phyloP scores from a whole-genome alignment of 2,329 filamentous ascomycete species.

The Penicillium sp. region DNA sequence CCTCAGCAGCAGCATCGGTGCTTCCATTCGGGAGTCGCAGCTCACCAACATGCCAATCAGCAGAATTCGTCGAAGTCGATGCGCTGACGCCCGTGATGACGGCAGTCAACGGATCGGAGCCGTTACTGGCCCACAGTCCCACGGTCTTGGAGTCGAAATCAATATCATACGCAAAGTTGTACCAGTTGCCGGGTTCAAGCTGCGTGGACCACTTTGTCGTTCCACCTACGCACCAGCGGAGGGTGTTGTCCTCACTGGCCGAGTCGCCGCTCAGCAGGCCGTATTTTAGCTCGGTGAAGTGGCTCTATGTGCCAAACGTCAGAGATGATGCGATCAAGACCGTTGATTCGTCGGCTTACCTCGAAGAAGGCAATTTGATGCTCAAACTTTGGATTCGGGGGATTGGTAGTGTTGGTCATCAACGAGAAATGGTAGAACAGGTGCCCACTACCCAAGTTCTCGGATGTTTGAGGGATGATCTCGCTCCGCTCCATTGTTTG shows the following conservation, averaged over 20 bases:
- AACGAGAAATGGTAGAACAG: slow-evolving; percentile 75
- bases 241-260: slow-evolving; percentile 54
- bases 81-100: slow-evolving; percentile 63
- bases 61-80: slow-evolving; percentile 65
- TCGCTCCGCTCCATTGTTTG: slow-evolving; percentile 73
- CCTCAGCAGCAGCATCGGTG: slow-evolving; percentile 58
- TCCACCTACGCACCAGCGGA: slow-evolving; percentile 67
- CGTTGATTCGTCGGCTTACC: slow-evolving; percentile 13
- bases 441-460: slow-evolving; percentile 65
- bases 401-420: slow-evolving; percentile 60
- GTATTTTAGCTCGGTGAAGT: slow-evolving; percentile 75
- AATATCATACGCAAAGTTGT: slow-evolving; percentile 75
- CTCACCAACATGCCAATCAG: slow-evolving; percentile 73
- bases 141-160: slow-evolving; percentile 66
- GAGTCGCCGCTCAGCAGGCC: slow-evolving; percentile 50
- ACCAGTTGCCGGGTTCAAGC: slow-evolving; percentile 67
- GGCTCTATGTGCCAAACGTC: slow-evolving; percentile 56
- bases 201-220: slow-evolving; percentile 64
- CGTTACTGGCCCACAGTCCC: slow-evolving; percentile 70
- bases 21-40: slow-evolving; percentile 64
- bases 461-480: slow-evolving; percentile 70
- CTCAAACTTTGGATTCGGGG: slow-evolving; percentile 64
- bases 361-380: slow-evolving; percentile 65
- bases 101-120: slow-evolving; percentile 57
- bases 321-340: not conserved